Conservation (phyloP, 176 grass and related monocot genomes). For the Rhynchospora pubera region DNA sequence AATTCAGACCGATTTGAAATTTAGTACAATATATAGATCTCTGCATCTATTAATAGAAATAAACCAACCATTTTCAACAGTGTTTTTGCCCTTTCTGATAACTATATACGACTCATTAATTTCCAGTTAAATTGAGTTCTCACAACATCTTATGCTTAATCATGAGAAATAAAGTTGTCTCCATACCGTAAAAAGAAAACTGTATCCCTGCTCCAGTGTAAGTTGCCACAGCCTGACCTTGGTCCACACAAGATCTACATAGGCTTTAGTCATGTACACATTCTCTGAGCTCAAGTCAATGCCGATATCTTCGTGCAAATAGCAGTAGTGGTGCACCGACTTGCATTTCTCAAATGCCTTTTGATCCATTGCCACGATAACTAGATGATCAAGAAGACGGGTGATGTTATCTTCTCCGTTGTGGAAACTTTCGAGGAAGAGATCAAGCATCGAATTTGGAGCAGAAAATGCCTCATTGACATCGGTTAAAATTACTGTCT, state of each 20-base stretch:
- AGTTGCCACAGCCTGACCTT: conserved; percentile 56
- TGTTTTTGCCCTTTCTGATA: neutral
- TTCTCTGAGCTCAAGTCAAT: conserved; percentile 58
- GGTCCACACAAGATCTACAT: conserved; percentile 68
- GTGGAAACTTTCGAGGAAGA: conserved; percentile 76
- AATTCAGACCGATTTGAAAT: no score
- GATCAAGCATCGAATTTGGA: conserved; percentile 53
- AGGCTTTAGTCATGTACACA: conserved; percentile 49
- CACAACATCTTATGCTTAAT: neutral
- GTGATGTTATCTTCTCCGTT: conserved; percentile 39
- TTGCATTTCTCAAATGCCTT: conserved; percentile 44
- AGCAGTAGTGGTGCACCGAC: conserved; percentile 56
- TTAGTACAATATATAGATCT: no score
- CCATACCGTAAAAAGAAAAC: conserved; percentile 66
- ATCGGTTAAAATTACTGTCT: conserved; percentile 64
- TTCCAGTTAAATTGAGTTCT: neutral
- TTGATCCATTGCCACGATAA: conserved; percentile 71
- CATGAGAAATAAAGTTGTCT: neutral
- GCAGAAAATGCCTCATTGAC: conserved; percentile 59
- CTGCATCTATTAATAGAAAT: no score
- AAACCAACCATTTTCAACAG: neutral
- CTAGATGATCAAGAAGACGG: conserved; percentile 44
- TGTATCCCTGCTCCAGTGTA: conserved; percentile 64
- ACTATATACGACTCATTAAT: neutral
- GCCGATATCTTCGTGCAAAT: conserved; percentile 31